Evolutionary conservation across 1,284 basidiomycete genomes (phyloP).

Genomic region (Pisolithus thermaeus): DNA sequence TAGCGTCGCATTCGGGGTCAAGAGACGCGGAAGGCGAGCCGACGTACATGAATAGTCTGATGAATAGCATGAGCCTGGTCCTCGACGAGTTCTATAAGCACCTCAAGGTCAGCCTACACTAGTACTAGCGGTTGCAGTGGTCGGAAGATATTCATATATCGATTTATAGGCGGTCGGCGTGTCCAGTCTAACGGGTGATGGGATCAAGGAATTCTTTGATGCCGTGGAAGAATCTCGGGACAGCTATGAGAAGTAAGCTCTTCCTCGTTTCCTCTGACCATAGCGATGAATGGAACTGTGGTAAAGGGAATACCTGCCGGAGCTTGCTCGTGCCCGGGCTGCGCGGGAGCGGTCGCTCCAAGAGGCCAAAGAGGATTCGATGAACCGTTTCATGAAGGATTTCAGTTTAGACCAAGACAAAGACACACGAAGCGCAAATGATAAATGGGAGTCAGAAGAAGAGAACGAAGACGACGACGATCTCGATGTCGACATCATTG

Average conservation of each 20-base stretch:
- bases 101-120: conserved; percentile 56
- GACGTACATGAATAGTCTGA: conserved; percentile 97
- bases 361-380: conserved; percentile 70
- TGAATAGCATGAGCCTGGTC: conserved; percentile 99
- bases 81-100: conserved; percentile 99
- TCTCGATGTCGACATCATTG: conserved; percentile 51
- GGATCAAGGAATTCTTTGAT: conserved; percentile 86
- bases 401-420: conserved; percentile 65
- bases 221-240: conserved; percentile 84
- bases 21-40: conserved; percentile 84
- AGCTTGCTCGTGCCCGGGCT: conserved; percentile 68
- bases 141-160: conserved; percentile 1
- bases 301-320: conserved; percentile 84
- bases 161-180: conserved; percentile 82
- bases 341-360: conserved; percentile 59
- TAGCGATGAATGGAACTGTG: conserved; percentile 3
- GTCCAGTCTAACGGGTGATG: conserved; percentile 91
- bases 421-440: conserved; percentile 51
- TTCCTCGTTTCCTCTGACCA: not conserved
- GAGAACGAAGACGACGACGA: conserved; percentile 61
- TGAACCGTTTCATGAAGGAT: conserved; percentile 83
- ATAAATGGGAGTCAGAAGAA: conserved; percentile 55
- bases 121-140: not conserved
- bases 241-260: conserved; percentile 80
- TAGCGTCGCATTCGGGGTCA: conserved; percentile 59